These are phyloP conservation scores for Aspergillus fumigatiaffinis DNA, from an alignment of 2,329 filamentous ascomycete species.

Conservation along the genomic window DNA sequence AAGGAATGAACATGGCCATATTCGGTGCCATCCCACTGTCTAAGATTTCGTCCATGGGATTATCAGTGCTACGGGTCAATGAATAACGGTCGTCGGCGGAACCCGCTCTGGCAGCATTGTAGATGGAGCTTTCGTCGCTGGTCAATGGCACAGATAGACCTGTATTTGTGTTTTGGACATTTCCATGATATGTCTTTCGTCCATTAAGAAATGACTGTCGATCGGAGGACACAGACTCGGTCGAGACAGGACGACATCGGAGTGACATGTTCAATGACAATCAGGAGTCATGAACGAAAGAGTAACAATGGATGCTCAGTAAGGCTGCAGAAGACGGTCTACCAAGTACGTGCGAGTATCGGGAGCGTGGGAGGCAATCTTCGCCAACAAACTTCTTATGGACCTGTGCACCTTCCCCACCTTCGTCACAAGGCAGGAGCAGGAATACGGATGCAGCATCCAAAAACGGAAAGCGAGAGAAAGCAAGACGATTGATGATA, in stretches of 20 bases:
- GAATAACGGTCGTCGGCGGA: conserved; percentile 22
- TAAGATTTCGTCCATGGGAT: conserved; percentile 12
- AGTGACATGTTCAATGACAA: background rate
- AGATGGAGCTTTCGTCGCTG: conserved; percentile 37
- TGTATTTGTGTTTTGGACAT: background rate
- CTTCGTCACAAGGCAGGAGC: background rate
- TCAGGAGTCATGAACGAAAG: background rate
- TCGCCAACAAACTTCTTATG: background rate
- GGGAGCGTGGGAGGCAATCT: background rate
- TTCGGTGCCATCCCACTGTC: conserved; percentile 24
- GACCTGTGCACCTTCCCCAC: background rate
- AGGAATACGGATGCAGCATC: background rate
- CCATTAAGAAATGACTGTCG: background rate
- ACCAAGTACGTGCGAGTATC: background rate
- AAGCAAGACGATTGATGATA: background rate
- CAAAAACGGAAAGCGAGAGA: background rate
- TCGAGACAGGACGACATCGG: background rate
- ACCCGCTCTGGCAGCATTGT: conserved; percentile 32
- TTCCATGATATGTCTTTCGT: background rate
- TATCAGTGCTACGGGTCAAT: conserved; percentile 5
- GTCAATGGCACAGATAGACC: conserved; percentile 24
- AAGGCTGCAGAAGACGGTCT: background rate
- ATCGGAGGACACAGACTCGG: background rate
- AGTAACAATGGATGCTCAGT: background rate
- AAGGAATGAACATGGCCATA: conserved; percentile 26